Percentiles rank a stretch among this genome's conserved stretches.
Evolutionary conservation across 306 rosid genomes (phyloP).

Genomic region (Neltuma alba): DNA sequence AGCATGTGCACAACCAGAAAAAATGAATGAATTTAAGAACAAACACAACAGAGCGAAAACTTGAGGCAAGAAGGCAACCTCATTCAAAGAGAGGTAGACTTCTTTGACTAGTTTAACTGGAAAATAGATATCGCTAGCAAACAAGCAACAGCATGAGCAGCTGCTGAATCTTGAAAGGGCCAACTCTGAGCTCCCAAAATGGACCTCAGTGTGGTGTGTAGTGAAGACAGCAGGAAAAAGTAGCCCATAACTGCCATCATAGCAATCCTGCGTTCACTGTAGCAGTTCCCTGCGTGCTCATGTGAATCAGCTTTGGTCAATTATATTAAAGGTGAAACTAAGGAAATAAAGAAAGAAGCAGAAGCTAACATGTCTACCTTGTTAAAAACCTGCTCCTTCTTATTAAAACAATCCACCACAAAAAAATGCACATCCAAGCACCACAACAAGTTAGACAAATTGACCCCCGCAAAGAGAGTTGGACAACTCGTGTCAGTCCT

Average conservation of each 20-base stretch:
- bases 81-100: constrained; percentile 51
- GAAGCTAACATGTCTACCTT: constrained; percentile 54
- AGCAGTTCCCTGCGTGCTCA: constrained; percentile 63
- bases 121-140: constrained; percentile 73
- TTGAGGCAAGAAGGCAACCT: constrained; percentile 48
- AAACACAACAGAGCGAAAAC: neutral
- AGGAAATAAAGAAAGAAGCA: neutral
- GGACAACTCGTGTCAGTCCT: constrained; percentile 74
- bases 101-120: constrained; percentile 63
- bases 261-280: constrained; percentile 66
- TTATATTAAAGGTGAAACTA: constrained; percentile 1
- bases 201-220: constrained; percentile 63
- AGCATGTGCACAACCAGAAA: neutral
- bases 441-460: constrained; percentile 86
- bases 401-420: constrained; percentile 71
- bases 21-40: neutral
- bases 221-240: constrained; percentile 69
- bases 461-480: constrained; percentile 83
- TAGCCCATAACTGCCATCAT: constrained; percentile 78
- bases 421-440: constrained; percentile 88
- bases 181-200: constrained; percentile 64
- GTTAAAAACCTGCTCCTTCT: constrained; percentile 78
- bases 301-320: constrained; percentile 38
- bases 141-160: constrained; percentile 76
- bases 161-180: constrained; percentile 73